Conservation (phyloP, 805 yeast genomes). For the Barnettozyma siamensis region DNA sequence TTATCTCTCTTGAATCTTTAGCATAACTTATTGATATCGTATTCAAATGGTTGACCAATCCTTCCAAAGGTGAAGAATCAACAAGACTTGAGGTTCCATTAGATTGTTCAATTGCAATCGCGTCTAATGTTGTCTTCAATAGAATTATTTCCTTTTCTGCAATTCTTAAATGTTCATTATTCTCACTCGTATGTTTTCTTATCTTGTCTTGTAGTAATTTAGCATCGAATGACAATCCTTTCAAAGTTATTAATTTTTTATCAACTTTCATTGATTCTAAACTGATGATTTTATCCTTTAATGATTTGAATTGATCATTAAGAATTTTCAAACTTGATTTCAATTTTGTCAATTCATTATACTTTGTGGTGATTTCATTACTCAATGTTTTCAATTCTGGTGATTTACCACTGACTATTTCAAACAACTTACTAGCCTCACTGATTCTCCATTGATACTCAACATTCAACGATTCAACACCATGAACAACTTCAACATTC, state of each 20-base stretch:
- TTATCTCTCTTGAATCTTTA: constrained; percentile 15
- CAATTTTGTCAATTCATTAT: background rate
- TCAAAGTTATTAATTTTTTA: constrained; percentile 7
- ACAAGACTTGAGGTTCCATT: constrained; percentile 9
- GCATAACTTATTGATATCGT: constrained; percentile 16
- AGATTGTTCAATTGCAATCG: background rate
- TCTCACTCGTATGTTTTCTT: constrained; percentile 11
- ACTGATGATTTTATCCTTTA: constrained; percentile 9
- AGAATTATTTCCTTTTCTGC: constrained; percentile 17
- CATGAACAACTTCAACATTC: constrained; percentile 22
- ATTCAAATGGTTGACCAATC: constrained; percentile 14
- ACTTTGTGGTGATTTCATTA: constrained; percentile 3
- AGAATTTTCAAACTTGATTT: constrained; percentile 5
- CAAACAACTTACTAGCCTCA: constrained; percentile 20
- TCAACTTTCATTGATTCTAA: constrained; percentile 7
- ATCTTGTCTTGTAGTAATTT: constrained; percentile 14
- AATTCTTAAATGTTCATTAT: constrained; percentile 10
- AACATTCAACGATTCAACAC: constrained; percentile 23
- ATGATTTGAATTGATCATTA: constrained; percentile 2
- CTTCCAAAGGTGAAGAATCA: constrained; percentile 11
- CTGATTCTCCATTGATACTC: constrained; percentile 34
- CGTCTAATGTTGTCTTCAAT: constrained; percentile 15
- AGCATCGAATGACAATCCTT: constrained; percentile 19
- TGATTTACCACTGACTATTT: constrained; percentile 4
- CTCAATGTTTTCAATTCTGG: background rate